Conservation (phyloP, 2,329 filamentous ascomycete genomes). For the Arthrobotrys entomopaga region DNA sequence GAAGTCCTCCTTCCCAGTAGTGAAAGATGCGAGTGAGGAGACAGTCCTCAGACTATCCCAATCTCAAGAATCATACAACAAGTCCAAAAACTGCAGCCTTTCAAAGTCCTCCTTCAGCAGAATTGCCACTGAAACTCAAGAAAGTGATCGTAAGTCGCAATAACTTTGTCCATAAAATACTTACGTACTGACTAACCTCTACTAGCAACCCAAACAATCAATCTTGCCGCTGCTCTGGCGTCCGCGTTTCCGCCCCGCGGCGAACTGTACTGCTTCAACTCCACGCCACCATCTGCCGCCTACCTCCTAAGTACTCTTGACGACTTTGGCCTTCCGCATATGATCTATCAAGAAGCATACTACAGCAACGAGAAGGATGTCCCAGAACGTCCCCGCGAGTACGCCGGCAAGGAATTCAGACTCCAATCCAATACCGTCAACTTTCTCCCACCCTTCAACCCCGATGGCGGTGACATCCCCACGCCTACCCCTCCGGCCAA, state of each 20-base stretch:
- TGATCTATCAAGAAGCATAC: constrained; percentile 84
- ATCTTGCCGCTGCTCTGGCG: constrained; percentile 11
- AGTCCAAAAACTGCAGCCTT: constrained; percentile 26
- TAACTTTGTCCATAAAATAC: not conserved
- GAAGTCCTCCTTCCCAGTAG: constrained; percentile 71
- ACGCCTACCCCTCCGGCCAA: constrained; percentile 63
- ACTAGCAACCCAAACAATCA: constrained; percentile 22
- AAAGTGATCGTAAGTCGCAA: constrained; percentile 16
- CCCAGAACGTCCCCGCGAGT: constrained; percentile 79
- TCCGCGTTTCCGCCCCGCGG: constrained; percentile 30
- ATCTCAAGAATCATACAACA: constrained; percentile 32
- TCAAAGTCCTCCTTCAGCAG: constrained; percentile 38
- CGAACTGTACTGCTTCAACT: constrained; percentile 35
- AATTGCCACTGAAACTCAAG: constrained; percentile 36
- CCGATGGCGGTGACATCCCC: constrained; percentile 64
- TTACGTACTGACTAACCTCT: constrained; percentile 4
- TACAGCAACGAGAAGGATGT: constrained; percentile 88
- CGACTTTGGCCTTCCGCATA: constrained; percentile 70
- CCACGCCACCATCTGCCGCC: constrained; percentile 55
- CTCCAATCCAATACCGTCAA: constrained; percentile 79
- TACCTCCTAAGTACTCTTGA: constrained; percentile 70
- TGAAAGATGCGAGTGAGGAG: constrained; percentile 76
- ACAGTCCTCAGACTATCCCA: constrained; percentile 27
- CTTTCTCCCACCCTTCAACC: constrained; percentile 82
- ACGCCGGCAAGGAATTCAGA: constrained; percentile 86